A percentile compares a stretch with the other conserved stretches of the same genome.
phyloP scores from a whole-genome alignment of 768 basidiomycete species.

The Phanerochaete sordida region DNA sequence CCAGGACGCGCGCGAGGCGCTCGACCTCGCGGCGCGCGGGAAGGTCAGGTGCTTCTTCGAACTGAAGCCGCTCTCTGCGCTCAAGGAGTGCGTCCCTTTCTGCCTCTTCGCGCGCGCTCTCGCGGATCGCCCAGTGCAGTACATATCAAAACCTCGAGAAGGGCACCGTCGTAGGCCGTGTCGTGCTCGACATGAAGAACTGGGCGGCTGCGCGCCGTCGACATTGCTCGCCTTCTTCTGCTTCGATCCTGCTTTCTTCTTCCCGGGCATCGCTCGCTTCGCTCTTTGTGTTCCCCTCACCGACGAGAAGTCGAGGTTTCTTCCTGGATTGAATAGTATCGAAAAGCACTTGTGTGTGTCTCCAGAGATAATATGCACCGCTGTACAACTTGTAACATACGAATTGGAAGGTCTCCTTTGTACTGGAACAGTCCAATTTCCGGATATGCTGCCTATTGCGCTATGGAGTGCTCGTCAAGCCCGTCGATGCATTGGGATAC shows the following conservation, averaged over 20 bases:
- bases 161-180: conserved; percentile 46
- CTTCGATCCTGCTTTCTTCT: background rate
- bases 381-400: too few species aligned
- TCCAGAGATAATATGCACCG: too few species aligned
- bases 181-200: conserved; percentile 39
- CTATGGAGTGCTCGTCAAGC: too few species aligned
- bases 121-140: conserved; percentile 14
- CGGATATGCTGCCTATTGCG: too few species aligned
- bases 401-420: too few species aligned
- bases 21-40: conserved; percentile 70
- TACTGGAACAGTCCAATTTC: too few species aligned
- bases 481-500: too few species aligned
- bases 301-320: too few species aligned
- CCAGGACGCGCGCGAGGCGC: conserved; percentile 80
- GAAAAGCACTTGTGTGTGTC: too few species aligned
- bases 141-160: conserved; percentile 37
- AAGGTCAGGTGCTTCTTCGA: conserved; percentile 60
- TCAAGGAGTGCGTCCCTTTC: conserved; percentile 43
- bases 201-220: conserved; percentile 3
- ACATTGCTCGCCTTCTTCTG: background rate
- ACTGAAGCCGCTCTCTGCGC: conserved; percentile 43
- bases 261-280: too few species aligned
- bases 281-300: too few species aligned
- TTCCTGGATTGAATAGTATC: too few species aligned
- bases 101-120: background rate